Conservation (phyloP, 139 green algal genomes). For the Chlorella vulgaris region DNA sequence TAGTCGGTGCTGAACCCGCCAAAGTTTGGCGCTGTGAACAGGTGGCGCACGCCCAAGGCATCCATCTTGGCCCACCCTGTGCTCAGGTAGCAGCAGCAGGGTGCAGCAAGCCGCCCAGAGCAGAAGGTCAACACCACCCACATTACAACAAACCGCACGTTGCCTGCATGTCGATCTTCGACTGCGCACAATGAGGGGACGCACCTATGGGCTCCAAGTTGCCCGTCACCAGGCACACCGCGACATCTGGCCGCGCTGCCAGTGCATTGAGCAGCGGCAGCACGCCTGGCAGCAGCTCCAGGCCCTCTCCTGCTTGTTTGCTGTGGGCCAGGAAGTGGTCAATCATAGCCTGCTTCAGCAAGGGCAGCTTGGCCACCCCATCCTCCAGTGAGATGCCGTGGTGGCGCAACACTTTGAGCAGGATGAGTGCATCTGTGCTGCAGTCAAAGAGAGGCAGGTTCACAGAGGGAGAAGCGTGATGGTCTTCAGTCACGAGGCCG, state of each 20-base stretch:
- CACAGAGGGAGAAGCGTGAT: neutral
- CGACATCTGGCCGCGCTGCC: constrained; percentile 47
- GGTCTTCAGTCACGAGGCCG: too few relatives aligned
- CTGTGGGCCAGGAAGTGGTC: constrained; percentile 46
- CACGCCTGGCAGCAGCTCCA: constrained; percentile 71
- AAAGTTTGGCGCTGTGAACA: constrained; percentile 82
- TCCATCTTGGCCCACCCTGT: constrained; percentile 81
- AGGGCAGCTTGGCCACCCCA: constrained; percentile 45
- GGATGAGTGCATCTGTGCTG: constrained; percentile 65
- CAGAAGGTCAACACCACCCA: too few relatives aligned
- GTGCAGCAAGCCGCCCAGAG: too few relatives aligned
- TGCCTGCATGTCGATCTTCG: too few relatives aligned
- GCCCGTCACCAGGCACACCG: constrained; percentile 79
- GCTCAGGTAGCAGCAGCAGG: too few relatives aligned
- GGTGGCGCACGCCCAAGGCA: constrained; percentile 70
- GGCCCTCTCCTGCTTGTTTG: constrained; percentile 46
- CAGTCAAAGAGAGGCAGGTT: neutral
- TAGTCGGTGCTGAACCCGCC: constrained; percentile 91
- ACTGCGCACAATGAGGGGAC: neutral
- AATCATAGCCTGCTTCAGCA: constrained; percentile 59
- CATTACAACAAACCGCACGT: neutral
- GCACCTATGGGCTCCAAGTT: constrained; percentile 90
- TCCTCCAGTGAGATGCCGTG: constrained; percentile 11
- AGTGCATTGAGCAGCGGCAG: constrained; percentile 55
- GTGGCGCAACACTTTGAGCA: constrained; percentile 51